Evolutionary conservation across 2,329 filamentous ascomycete genomes (phyloP).

Genomic region (Aureobasidium vineae): DNA sequence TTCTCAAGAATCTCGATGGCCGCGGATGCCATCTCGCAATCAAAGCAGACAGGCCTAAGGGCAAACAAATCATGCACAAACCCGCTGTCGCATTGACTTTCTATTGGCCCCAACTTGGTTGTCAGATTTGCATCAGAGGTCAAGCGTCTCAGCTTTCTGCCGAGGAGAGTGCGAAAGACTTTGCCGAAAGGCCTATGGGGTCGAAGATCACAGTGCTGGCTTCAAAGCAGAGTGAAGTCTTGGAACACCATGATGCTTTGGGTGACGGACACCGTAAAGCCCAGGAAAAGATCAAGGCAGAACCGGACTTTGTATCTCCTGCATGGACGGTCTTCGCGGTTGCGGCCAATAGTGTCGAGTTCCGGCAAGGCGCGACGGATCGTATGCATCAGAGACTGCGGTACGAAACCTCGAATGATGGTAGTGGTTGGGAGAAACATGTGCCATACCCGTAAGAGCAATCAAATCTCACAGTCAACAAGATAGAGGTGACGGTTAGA

Average conservation of each 20-base stretch:
- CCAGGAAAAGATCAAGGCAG: not conserved
- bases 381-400: conserved; percentile 7
- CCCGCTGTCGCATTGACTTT: conserved; percentile 11
- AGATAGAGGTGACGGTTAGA: too few species aligned
- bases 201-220: not conserved
- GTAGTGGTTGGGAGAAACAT: not conserved
- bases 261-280: not conserved
- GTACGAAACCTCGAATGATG: not conserved
- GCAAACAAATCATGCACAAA: not conserved
- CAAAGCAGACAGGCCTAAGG: not conserved
- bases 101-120: conserved; percentile 1
- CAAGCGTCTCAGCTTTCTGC: not conserved
- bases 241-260: not conserved
- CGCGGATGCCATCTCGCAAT: not conserved
- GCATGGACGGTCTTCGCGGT: not conserved
- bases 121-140: conserved; percentile 5
- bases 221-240: not conserved
- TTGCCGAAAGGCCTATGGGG: not conserved
- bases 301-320: not conserved
- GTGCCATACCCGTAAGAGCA: not conserved
- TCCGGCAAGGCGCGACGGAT: conserved; percentile 4
- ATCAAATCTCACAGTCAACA: too few species aligned
- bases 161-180: not conserved
- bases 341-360: not conserved
- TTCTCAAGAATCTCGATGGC: not conserved